These are phyloP conservation scores for Hortiboletus campestris DNA, from an alignment of 768 basidiomycete species.

Conservation along the genomic window DNA sequence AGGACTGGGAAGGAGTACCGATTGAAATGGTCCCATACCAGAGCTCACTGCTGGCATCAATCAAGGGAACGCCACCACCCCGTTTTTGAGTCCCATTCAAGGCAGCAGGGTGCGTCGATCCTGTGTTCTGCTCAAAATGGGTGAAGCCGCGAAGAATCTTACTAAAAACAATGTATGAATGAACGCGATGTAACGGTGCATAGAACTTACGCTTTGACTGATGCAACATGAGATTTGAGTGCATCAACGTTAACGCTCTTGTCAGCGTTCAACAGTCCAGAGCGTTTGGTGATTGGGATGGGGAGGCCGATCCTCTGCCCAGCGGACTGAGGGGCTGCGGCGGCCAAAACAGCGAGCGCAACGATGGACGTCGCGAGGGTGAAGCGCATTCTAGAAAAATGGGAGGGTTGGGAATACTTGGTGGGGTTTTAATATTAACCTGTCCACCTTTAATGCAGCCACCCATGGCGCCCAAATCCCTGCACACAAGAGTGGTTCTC, in stretches of 20 bases:
- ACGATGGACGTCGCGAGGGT: background rate
- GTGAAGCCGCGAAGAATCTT: slow-evolving; percentile 5
- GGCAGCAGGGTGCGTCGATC: background rate
- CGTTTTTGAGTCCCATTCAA: too few species aligned
- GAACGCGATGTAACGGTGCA: background rate
- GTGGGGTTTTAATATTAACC: too few species aligned
- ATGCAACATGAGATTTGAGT: slow-evolving; percentile 6
- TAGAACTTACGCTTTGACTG: slow-evolving; percentile 1
- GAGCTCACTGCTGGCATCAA: background rate
- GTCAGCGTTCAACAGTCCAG: background rate
- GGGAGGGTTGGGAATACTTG: background rate
- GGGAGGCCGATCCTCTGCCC: background rate
- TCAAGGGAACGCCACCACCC: background rate
- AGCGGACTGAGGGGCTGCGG: background rate
- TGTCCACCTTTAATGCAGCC: background rate
- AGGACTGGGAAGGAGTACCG: background rate
- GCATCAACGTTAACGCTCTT: background rate
- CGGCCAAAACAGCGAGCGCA: slow-evolving; percentile 1
- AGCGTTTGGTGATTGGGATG: slow-evolving; percentile 12
- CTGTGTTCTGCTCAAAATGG: slow-evolving; percentile 4
- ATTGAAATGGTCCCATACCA: slow-evolving; percentile 15
- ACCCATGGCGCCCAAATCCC: too few species aligned
- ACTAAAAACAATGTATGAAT: background rate
- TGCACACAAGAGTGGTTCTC: background rate
- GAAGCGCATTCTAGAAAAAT: slow-evolving; percentile 1